These are phyloP conservation scores for Termitomyces sp. DNA, from an alignment of 768 basidiomycete genomes.

Conservation along the genomic window DNA sequence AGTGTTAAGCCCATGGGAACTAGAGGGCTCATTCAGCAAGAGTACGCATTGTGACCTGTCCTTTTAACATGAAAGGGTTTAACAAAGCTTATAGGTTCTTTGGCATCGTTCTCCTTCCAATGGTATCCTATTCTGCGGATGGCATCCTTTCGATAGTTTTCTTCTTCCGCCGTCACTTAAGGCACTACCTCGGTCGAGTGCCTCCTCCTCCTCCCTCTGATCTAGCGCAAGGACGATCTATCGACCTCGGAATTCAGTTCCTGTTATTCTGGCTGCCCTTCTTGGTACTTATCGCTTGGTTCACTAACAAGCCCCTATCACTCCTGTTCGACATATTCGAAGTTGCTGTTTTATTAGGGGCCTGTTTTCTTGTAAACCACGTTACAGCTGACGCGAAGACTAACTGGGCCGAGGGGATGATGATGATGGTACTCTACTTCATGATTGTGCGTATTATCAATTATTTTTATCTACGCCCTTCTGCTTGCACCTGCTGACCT, in stretches of 20 bases:
- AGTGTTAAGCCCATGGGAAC: constrained; percentile 53
- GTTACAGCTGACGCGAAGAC: constrained; percentile 73
- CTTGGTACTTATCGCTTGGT: constrained; percentile 64
- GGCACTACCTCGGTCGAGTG: constrained; percentile 29
- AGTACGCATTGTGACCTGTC: constrained; percentile 27
- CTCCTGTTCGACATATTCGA: constrained; percentile 70
- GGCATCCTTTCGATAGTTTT: constrained; percentile 52
- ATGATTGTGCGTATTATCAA: constrained; percentile 42
- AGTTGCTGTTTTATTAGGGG: constrained; percentile 56
- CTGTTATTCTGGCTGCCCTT: constrained; percentile 79
- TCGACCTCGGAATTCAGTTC: constrained; percentile 75
- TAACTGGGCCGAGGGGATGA: constrained; percentile 69
- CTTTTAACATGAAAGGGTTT: background rate
- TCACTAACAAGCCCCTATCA: constrained; percentile 48
- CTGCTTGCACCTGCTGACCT: background rate
- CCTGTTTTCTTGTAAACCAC: constrained; percentile 74
- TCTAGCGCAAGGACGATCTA: constrained; percentile 63
- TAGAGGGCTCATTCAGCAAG: constrained; percentile 32
- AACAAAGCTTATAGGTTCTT: constrained; percentile 49
- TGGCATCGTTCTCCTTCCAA: constrained; percentile 63
- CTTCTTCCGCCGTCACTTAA: constrained; percentile 41
- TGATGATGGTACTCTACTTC: constrained; percentile 59
- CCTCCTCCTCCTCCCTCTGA: constrained; percentile 35
- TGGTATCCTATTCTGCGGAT: constrained; percentile 70
- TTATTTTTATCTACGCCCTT: background rate